Conservation (phyloP, 768 basidiomycete genomes). For the Dioszegia aurantiaca region DNA sequence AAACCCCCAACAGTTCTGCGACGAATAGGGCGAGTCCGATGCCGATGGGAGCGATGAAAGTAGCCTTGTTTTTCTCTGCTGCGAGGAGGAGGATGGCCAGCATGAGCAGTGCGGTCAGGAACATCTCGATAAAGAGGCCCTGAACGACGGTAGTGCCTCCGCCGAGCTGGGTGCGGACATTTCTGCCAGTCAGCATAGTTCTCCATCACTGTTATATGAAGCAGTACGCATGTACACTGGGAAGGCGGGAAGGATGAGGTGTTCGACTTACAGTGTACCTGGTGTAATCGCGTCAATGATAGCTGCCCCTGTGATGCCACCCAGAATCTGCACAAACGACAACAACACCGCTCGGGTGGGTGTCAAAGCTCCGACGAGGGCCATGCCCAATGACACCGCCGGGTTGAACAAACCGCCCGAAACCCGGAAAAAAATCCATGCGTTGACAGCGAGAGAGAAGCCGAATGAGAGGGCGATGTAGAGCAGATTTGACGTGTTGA, state of each 20-base stretch:
- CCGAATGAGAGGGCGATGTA: conserved; percentile 51
- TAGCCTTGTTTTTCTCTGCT: conserved; percentile 54
- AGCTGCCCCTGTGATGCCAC: conserved; percentile 51
- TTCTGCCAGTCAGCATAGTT: conserved; percentile 11
- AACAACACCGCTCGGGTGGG: conserved; percentile 51
- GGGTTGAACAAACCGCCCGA: conserved; percentile 54
- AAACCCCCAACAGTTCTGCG: conserved; percentile 49
- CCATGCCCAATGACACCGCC: conserved; percentile 52
- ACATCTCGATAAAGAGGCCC: conserved; percentile 54
- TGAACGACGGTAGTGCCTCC: conserved; percentile 48
- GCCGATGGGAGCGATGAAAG: conserved; percentile 55
- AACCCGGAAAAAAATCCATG: conserved; percentile 53
- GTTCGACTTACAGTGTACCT: conserved; percentile 41
- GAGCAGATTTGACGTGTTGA: conserved; percentile 47
- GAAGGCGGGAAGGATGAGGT: too few relatives aligned
- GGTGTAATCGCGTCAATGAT: conserved; percentile 50
- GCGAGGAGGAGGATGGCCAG: conserved; percentile 41
- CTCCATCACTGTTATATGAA: too few relatives aligned
- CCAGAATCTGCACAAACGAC: conserved; percentile 49
- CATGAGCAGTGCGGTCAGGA: conserved; percentile 48
- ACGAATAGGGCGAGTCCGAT: conserved; percentile 53
- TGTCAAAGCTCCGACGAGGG: conserved; percentile 51
- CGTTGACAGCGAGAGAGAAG: conserved; percentile 50
- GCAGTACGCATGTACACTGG: too few relatives aligned
- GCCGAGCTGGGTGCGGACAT: conserved; percentile 41